Base-by-base conservation (phyloP, 441 rosid species). In the Bruguiera hainesii region DNA sequence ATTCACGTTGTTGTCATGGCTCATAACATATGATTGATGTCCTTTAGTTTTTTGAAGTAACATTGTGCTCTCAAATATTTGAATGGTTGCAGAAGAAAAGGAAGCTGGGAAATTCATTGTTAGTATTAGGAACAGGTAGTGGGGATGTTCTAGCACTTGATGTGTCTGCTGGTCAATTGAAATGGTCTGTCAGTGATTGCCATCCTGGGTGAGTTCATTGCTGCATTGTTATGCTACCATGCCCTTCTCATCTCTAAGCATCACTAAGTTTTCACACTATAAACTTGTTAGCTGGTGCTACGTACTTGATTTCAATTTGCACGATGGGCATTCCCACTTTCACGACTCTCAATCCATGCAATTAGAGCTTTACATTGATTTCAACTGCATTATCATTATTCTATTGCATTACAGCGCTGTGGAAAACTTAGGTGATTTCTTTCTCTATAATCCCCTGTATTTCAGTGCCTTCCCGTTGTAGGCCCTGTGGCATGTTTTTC, bases 71-170 rank as follows among this genome's bases (percentile, higher is more conserved):
- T 11, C 19, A 31, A 61, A 70, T 60, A 4, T 63, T 7, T 37
- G 63, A 8, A 60, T 71, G 33, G 60, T 76, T 84, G 69, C 87
- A 95, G 99, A 95, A 73, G 72, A 95, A 92, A 74, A 84, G 98
- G 74, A 95, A 95, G 75, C 86, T 82, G 37, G 92, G 85, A 61
- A 81, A 79, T 75, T 89, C 95, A 0, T 69, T 87, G 53, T 70
- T 92, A 68, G 77, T 92, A 48, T 80, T 92, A 67, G 99, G 99
- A 66, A 92, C 98, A 0, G 98, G 97, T 61, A 87, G 98, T 64
- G 98, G 98, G 52, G 98, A 92, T 78, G 86, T 95, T 58, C 76
- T 92, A 73, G 98, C 97, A 25, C 88, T 95, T 49, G 97, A 92
- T 79, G 93, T 95, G 15, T 77, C 96, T 74, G 83, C 92, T 77